Percentiles rank a stretch among this genome's conserved stretches.
phyloP scores from a whole-genome alignment of 1,284 basidiomycete genomes.

The Fomitopsis betulina region DNA sequence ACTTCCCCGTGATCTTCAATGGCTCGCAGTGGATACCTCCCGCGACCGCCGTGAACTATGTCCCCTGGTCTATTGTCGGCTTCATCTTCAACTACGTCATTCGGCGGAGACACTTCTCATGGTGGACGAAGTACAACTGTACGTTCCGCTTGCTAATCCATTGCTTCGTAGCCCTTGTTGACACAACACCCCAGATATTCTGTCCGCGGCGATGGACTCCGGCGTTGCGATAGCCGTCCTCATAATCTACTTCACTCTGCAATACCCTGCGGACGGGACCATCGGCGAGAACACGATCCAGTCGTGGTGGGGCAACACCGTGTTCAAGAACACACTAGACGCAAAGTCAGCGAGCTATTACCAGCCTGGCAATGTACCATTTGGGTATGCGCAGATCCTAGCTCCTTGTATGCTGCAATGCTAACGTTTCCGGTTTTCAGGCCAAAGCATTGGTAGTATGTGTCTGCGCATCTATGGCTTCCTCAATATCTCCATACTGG shows the following conservation, averaged over 20 bases:
- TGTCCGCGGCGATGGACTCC: constrained; percentile 46
- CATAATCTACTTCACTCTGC: constrained; percentile 45
- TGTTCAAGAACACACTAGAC: constrained; percentile 31
- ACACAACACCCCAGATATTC: constrained; percentile 31
- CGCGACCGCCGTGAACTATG: constrained; percentile 40
- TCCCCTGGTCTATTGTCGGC: constrained; percentile 34
- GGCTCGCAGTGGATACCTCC: constrained; percentile 35
- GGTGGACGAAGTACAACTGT: constrained; percentile 49
- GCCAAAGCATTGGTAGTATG: constrained; percentile 5
- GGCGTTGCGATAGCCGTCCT: constrained; percentile 41
- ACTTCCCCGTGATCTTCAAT: constrained; percentile 51
- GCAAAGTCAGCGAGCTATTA: constrained; percentile 19
- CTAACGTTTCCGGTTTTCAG: background rate
- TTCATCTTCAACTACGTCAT: constrained; percentile 43
- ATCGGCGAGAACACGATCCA: constrained; percentile 35
- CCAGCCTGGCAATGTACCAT: constrained; percentile 19
- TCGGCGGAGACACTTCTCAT: constrained; percentile 35
- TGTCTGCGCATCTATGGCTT: background rate
- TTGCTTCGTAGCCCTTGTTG: background rate
- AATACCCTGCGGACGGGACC: constrained; percentile 38
- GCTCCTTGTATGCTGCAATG: background rate
- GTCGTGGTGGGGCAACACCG: constrained; percentile 41
- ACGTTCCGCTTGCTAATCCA: constrained; percentile 7
- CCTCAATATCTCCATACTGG: background rate
- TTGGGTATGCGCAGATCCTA: constrained; percentile 22